Evolutionary conservation across 2,329 filamentous ascomycete genomes (phyloP).

Genomic region (Fusarium armeniacum): DNA sequence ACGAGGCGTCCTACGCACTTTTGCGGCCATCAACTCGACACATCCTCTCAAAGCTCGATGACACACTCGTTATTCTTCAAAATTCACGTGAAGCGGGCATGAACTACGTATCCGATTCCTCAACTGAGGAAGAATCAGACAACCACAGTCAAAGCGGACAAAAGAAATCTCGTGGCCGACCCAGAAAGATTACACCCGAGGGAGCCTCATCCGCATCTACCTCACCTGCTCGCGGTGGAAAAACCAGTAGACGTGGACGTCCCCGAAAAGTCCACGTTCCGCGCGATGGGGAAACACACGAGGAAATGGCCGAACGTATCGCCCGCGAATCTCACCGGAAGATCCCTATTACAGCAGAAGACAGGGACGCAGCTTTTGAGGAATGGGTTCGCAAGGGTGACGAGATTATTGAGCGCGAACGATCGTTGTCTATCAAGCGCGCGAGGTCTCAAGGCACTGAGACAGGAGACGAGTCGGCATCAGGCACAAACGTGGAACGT

Average conservation of each 20-base stretch:
- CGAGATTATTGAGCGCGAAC: slow-evolving; percentile 42
- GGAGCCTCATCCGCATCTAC: slow-evolving; percentile 26
- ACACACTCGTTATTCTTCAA: slow-evolving; percentile 78
- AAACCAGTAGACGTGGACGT: slow-evolving; percentile 53
- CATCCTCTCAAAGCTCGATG: slow-evolving; percentile 77
- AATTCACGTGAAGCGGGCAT: slow-evolving; percentile 69
- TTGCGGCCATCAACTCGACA: slow-evolving; percentile 78
- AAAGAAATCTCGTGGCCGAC: slow-evolving; percentile 50
- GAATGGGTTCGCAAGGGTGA: slow-evolving; percentile 54
- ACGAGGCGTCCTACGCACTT: slow-evolving; percentile 74
- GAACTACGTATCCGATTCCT: slow-evolving; percentile 57
- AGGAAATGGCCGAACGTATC: slow-evolving; percentile 63
- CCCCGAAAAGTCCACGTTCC: slow-evolving; percentile 58
- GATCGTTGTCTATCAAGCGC: slow-evolving; percentile 34
- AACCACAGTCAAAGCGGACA: slow-evolving; percentile 44
- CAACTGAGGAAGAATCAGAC: slow-evolving; percentile 57
- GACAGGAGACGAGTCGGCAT: slow-evolving; percentile 31
- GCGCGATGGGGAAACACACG: slow-evolving; percentile 61
- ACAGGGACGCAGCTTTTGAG: slow-evolving; percentile 54
- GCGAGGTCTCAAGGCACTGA: slow-evolving; percentile 35
- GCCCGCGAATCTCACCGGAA: slow-evolving; percentile 59
- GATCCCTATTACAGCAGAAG: slow-evolving; percentile 46
- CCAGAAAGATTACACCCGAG: slow-evolving; percentile 36
- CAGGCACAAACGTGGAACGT: slow-evolving; percentile 43
- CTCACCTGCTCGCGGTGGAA: slow-evolving; percentile 18